These are phyloP conservation scores for Hemisphaericaspora lyxosophila DNA, from an alignment of 1,139 yeast species.

Conservation along the genomic window DNA sequence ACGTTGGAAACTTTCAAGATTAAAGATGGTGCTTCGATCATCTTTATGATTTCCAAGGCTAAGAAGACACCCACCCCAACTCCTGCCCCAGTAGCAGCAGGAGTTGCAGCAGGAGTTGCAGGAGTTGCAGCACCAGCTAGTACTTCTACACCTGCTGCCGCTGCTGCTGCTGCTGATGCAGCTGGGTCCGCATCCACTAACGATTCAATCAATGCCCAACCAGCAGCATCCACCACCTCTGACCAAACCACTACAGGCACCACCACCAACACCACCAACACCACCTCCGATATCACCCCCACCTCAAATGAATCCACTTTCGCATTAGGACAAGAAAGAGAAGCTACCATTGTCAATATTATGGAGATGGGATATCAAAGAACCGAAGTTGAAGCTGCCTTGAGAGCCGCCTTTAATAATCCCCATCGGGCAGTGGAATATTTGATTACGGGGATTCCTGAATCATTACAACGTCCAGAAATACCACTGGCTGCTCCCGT, in stretches of 20 bases:
- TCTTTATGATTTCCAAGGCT: conserved; percentile 77
- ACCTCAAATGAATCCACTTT: conserved; percentile 33
- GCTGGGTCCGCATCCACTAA: conserved; percentile 18
- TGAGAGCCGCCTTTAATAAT: conserved; percentile 93
- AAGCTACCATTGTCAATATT: conserved; percentile 71
- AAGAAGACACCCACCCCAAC: conserved; percentile 33
- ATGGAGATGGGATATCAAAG: conserved; percentile 97
- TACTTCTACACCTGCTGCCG: conserved; percentile 20
- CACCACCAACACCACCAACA: conserved; percentile 18
- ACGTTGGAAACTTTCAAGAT: conserved; percentile 70
- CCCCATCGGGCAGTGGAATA: conserved; percentile 99
- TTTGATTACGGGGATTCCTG: conserved; percentile 87
- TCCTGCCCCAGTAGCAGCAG: conserved; percentile 8
- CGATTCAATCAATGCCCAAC: conserved; percentile 12
- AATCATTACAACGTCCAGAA: conserved; percentile 42
- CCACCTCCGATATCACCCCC: conserved; percentile 12
- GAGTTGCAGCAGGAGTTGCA: conserved; percentile 15
- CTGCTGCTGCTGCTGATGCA: conserved; percentile 25
- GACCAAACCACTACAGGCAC: conserved; percentile 2
- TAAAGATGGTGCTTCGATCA: conserved; percentile 87
- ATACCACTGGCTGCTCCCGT: conserved; percentile 27
- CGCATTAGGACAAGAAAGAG: conserved; percentile 66
- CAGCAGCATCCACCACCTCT: conserved; percentile 13
- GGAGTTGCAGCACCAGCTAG: conserved; percentile 20
- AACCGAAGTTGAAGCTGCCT: conserved; percentile 82